phyloP scores from a whole-genome alignment of 768 basidiomycete genomes.

The Mycena capillaripes region DNA sequence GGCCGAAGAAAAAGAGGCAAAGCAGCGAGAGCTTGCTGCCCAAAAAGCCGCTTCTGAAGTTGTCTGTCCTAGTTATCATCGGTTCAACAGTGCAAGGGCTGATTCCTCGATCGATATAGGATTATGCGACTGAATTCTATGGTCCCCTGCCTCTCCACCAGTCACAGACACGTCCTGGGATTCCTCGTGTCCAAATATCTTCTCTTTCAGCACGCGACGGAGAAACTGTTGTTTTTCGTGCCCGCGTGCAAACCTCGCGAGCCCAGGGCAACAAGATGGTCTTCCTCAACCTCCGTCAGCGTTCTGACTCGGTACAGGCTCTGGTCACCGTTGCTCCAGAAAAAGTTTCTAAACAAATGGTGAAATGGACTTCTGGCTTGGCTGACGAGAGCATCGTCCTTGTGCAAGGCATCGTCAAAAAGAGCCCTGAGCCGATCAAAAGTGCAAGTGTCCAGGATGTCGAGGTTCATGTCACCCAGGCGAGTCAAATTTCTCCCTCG shows the following conservation, averaged over 20 bases:
- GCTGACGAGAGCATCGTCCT: conserved; percentile 92
- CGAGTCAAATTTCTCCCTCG: conserved; percentile 47
- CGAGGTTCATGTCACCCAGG: conserved; percentile 89
- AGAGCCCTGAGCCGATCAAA: conserved; percentile 88
- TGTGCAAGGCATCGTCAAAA: conserved; percentile 86
- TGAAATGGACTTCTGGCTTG: conserved; percentile 88
- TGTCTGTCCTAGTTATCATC: conserved; percentile 50
- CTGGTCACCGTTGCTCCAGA: conserved; percentile 79
- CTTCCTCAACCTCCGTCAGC: conserved; percentile 93
- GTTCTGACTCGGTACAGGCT: conserved; percentile 89
- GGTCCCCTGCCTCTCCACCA: conserved; percentile 92
- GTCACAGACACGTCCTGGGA: conserved; percentile 82
- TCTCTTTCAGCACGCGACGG: conserved; percentile 77
- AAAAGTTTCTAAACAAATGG: conserved; percentile 96
- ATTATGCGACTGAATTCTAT: conserved; percentile 84
- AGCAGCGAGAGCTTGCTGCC: conserved; percentile 79
- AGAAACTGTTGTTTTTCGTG: conserved; percentile 85
- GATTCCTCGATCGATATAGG: conserved; percentile 58
- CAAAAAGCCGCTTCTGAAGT: conserved; percentile 77
- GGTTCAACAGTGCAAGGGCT: conserved; percentile 19
- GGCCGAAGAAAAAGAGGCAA: conserved; percentile 87
- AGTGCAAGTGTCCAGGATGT: conserved; percentile 90
- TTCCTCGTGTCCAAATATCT: conserved; percentile 73
- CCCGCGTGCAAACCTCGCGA: conserved; percentile 91
- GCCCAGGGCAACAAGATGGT: conserved; percentile 97